Percentiles rank a stretch among this genome's conserved stretches.
phyloP scores from a whole-genome alignment of 805 yeast genomes.

The Tetrapisispora taiwanensis region DNA sequence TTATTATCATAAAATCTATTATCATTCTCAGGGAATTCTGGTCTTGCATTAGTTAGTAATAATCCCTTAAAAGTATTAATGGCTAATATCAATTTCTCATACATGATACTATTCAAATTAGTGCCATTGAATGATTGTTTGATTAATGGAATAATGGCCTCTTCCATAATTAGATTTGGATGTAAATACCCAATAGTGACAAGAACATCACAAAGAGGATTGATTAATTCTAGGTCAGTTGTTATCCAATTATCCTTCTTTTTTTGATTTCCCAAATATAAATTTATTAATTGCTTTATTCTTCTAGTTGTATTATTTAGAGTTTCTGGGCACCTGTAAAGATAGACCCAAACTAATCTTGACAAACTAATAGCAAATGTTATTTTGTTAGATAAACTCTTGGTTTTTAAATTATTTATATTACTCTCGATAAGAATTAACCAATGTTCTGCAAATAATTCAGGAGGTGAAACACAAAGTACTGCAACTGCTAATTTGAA shows the following conservation, averaged over 20 bases:
- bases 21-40: conserved; percentile 58
- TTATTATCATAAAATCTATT: conserved; percentile 26
- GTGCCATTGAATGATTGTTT: conserved; percentile 49
- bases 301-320: conserved; percentile 77
- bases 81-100: conserved; percentile 63
- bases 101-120: conserved; percentile 48
- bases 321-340: conserved; percentile 80
- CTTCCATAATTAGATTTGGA: conserved; percentile 69
- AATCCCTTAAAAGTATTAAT: conserved; percentile 64
- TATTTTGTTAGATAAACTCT: conserved; percentile 40
- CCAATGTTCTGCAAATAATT: conserved; percentile 68
- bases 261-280: conserved; percentile 44
- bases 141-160: conserved; percentile 61
- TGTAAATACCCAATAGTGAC: conserved; percentile 72
- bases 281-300: conserved; percentile 51
- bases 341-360: conserved; percentile 79
- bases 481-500: conserved; percentile 61
- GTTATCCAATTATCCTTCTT: conserved; percentile 75
- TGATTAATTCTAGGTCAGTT: conserved; percentile 49
- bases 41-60: conserved; percentile 55
- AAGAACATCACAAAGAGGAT: conserved; percentile 62
- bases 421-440: conserved; percentile 52
- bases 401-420: conserved; percentile 54
- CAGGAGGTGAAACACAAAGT: conserved; percentile 71
- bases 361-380: conserved; percentile 56